Percentiles rank a stretch among this genome's conserved stretches.
Conservation (phyloP, 106 monocot genomes). For the Hemerocallis citrina region DNA sequence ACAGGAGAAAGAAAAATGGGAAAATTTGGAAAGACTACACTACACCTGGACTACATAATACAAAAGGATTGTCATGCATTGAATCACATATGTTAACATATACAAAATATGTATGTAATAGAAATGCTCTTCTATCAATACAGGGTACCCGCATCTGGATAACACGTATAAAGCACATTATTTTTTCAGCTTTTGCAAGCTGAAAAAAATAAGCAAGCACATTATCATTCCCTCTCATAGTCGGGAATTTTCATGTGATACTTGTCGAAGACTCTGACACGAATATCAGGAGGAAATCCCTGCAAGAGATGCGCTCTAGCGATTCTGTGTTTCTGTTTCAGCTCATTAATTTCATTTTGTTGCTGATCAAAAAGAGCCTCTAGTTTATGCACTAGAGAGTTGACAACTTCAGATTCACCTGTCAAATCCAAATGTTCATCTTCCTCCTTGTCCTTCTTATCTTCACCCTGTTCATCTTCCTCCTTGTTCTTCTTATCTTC, state of each 20-base stretch:
- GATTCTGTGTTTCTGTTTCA: constrained; percentile 42
- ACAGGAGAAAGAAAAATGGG: too few species aligned
- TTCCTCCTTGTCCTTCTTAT: neutral
- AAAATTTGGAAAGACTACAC: too few species aligned
- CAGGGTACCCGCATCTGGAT: too few species aligned
- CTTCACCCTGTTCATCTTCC: neutral
- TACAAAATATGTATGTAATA: too few species aligned
- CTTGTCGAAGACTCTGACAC: constrained; percentile 6
- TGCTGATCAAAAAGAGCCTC: constrained; percentile 32
- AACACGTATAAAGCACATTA: too few species aligned
- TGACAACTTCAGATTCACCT: constrained; percentile 12
- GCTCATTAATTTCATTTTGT: constrained; percentile 40
- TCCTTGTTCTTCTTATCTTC: neutral
- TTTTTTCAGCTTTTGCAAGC: too few species aligned
- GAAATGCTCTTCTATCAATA: too few species aligned
- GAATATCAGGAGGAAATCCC: constrained; percentile 31
- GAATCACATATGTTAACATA: too few species aligned
- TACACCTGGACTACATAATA: too few species aligned
- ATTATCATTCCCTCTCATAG: neutral
- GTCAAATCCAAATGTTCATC: neutral
- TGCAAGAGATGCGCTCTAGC: constrained; percentile 31
- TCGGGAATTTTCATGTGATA: constrained; percentile 21
- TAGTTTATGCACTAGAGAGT: constrained; percentile 19
- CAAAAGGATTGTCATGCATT: too few species aligned
- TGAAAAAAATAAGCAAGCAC: too few species aligned